Percentiles rank a stretch among this genome's conserved stretches.
Conservation (phyloP, 306 rosid species). For the Prunus salicina region DNA sequence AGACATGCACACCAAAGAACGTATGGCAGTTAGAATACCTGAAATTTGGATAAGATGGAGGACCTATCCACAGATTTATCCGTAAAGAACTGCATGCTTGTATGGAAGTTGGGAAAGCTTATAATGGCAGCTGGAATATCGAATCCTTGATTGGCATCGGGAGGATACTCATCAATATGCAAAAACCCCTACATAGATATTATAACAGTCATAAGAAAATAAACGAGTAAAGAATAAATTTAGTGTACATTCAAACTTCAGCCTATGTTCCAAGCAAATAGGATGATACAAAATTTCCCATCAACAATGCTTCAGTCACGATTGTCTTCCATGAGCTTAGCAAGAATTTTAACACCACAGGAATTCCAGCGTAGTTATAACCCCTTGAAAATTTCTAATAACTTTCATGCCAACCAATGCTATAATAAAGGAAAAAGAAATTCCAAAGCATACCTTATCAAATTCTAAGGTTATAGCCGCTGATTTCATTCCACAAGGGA, state of each 20-base stretch:
- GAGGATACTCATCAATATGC: slow-evolving; percentile 96
- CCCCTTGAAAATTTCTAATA: not conserved
- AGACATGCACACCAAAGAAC: slow-evolving; percentile 4
- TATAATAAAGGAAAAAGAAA: not conserved
- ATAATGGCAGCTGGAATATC: slow-evolving; percentile 95
- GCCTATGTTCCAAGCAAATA: slow-evolving; percentile 8
- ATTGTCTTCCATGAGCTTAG: not conserved
- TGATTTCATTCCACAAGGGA: slow-evolving; percentile 81
- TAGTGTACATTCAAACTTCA: slow-evolving; percentile 11
- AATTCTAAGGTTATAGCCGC: slow-evolving; percentile 70
- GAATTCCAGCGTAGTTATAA: not conserved
- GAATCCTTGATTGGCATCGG: slow-evolving; percentile 95
- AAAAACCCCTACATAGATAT: slow-evolving; percentile 65
- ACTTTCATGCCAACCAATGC: slow-evolving; percentile 1
- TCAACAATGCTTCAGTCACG: not conserved
- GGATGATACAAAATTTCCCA: slow-evolving; percentile 1
- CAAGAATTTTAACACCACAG: not conserved
- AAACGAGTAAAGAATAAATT: slow-evolving; percentile 13
- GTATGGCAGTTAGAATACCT: slow-evolving; percentile 40
- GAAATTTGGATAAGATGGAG: slow-evolving; percentile 66
- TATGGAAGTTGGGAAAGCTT: slow-evolving; percentile 71
- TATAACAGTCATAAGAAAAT: slow-evolving; percentile 18
- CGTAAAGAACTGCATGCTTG: slow-evolving; percentile 47
- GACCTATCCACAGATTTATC: slow-evolving; percentile 45
- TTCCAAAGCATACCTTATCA: slow-evolving; percentile 62